Evolutionary conservation across 805 yeast genomes (phyloP).

Genomic region (Schizosaccharomyces cryophilus): DNA sequence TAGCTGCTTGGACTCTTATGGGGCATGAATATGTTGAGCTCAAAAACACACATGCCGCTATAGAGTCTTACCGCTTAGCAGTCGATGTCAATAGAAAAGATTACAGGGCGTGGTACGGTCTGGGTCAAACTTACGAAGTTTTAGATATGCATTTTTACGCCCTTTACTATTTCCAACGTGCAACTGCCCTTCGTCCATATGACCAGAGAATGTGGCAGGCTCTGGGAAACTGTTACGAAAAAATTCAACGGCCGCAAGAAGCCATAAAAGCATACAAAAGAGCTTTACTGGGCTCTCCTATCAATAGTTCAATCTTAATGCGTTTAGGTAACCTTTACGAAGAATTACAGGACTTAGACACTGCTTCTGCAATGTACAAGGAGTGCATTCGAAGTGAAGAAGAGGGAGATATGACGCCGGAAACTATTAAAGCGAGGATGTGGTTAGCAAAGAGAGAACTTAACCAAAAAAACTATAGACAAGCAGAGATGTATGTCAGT

Average conservation of each 20-base stretch:
- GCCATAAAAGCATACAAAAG: conserved; percentile 62
- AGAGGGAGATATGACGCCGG: neutral
- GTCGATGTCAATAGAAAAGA: conserved; percentile 74
- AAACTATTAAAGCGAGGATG: neutral
- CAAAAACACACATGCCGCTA: conserved; percentile 91
- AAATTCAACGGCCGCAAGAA: conserved; percentile 41
- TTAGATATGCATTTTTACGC: conserved; percentile 86
- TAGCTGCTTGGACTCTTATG: conserved; percentile 93
- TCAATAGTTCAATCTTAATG: conserved; percentile 32
- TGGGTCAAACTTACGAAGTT: conserved; percentile 95
- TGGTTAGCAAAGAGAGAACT: conserved; percentile 3
- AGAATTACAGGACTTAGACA: conserved; percentile 24
- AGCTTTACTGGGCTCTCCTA: conserved; percentile 36
- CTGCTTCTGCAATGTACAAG: conserved; percentile 23
- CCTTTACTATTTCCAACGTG: conserved; percentile 71
- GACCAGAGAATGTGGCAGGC: conserved; percentile 96
- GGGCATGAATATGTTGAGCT: conserved; percentile 96
- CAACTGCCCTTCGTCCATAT: conserved; percentile 52
- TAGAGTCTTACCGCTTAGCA: conserved; percentile 80
- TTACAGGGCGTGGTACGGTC: conserved; percentile 92
- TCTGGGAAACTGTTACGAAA: conserved; percentile 67
- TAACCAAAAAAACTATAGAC: neutral
- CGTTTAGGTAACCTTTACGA: conserved; percentile 48
- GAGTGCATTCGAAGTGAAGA: neutral
- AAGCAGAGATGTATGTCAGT: conserved; percentile 1